Percentiles rank a stretch among this genome's conserved stretches.
Conservation (phyloP, 345 rosid species). For the Atalantia buxifolia region DNA sequence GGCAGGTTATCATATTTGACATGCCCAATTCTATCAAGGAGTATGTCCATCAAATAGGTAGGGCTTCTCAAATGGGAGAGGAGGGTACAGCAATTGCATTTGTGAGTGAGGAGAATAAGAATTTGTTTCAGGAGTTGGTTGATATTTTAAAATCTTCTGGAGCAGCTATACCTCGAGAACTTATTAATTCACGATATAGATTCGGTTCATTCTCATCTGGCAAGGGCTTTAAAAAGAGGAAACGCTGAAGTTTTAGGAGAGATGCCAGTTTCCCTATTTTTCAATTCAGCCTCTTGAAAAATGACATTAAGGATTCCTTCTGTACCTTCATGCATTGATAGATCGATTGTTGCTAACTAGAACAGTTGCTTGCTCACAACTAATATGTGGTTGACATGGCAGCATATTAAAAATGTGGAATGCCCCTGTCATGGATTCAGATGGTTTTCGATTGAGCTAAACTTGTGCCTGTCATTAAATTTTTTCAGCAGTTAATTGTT, state of each 20-base stretch:
- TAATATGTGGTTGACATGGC: neutral
- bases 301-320: too few relatives aligned
- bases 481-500: neutral
- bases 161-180: conserved; percentile 73
- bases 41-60: conserved; percentile 83
- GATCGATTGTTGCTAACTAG: too few relatives aligned
- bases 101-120: conserved; percentile 66
- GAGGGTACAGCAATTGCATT: conserved; percentile 65
- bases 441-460: neutral
- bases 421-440: neutral
- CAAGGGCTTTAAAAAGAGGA: conserved; percentile 63
- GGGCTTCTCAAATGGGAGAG: conserved; percentile 83
- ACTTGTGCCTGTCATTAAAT: neutral
- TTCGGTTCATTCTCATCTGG: conserved; percentile 26
- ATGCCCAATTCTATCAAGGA: conserved; percentile 76
- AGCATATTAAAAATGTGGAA: neutral
- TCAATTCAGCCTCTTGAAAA: neutral
- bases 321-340: too few relatives aligned
- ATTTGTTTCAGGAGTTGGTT: conserved; percentile 58
- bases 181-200: conserved; percentile 42
- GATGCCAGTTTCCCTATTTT: neutral
- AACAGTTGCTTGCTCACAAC: neutral
- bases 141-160: conserved; percentile 59
- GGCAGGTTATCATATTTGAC: conserved; percentile 88
- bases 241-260: conserved; percentile 25